A percentile compares a stretch with the other conserved stretches of the same genome.
These are phyloP conservation scores for Neurospora sp. DNA, from an alignment of 495 filamentous ascomycete species.

Conservation along the genomic window DNA sequence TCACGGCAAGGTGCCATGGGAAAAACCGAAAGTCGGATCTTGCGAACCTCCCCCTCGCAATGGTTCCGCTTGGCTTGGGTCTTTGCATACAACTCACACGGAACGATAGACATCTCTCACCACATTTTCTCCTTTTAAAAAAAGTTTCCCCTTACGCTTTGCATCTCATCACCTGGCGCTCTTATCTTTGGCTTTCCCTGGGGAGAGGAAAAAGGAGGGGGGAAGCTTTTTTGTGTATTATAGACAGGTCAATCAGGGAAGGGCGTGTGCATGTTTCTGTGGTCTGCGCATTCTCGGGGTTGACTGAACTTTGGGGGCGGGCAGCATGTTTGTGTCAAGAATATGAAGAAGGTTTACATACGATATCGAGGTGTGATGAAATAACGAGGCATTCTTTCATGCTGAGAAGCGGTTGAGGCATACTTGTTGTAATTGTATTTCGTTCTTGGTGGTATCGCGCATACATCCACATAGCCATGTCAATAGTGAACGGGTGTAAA, in stretches of 20 bases:
- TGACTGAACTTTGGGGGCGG: not conserved
- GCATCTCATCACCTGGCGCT: not conserved
- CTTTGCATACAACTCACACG: constrained; percentile 4
- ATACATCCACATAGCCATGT: not conserved
- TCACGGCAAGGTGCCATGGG: not conserved
- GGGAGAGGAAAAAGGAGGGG: not conserved
- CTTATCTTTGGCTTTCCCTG: not conserved
- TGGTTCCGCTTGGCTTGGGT: constrained; percentile 2
- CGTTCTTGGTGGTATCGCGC: not conserved
- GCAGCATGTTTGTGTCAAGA: not conserved
- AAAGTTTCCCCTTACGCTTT: not conserved
- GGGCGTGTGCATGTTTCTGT: not conserved
- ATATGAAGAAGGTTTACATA: not conserved
- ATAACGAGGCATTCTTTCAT: not conserved
- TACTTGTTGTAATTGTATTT: not conserved
- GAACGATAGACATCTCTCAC: constrained; percentile 10
- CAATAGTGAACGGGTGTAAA: not conserved
- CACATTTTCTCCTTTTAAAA: not conserved
- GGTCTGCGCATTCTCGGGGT: not conserved
- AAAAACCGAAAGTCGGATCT: not conserved
- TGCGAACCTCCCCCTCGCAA: not conserved
- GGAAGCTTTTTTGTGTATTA: constrained; percentile 10
- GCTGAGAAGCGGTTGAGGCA: not conserved
- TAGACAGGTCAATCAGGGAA: constrained; percentile 8
- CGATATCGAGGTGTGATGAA: not conserved